Evolutionary conservation across 352 stramenopile genomes (phyloP).

Genomic region (Phytopythium aichiense): DNA sequence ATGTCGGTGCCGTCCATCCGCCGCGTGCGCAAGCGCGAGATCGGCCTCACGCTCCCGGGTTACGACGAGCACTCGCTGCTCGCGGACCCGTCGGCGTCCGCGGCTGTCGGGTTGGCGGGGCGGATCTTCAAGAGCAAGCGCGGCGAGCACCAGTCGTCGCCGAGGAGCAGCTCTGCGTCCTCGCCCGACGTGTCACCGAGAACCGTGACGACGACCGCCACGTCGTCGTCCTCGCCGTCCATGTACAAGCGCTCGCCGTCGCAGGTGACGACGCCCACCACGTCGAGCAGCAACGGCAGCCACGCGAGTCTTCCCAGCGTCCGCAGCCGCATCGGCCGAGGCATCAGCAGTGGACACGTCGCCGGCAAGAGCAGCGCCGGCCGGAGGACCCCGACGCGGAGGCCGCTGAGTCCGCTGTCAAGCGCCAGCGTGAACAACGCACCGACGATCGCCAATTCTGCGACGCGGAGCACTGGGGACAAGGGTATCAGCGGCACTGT

Average conservation of each 20-base stretch:
- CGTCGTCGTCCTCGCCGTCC: conserved; percentile 51
- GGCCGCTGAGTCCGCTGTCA: conserved; percentile 12
- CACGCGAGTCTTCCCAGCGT: conserved; percentile 21
- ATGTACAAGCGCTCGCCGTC: conserved; percentile 30
- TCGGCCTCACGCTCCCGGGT: conserved; percentile 20
- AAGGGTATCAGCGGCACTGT: conserved; percentile 4
- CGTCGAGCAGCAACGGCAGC: conserved; percentile 26
- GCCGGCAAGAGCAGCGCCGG: neutral
- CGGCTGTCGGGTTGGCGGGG: conserved; percentile 7
- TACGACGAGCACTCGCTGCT: conserved; percentile 21
- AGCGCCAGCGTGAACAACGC: conserved; percentile 22
- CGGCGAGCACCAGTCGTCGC: conserved; percentile 8
- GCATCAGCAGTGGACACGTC: conserved; percentile 18
- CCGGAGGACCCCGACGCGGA: neutral
- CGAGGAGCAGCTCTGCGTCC: conserved; percentile 8
- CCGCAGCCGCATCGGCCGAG: conserved; percentile 20
- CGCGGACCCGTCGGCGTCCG: neutral
- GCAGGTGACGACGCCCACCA: conserved; percentile 18
- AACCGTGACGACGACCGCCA: conserved; percentile 37
- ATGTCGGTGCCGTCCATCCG: conserved; percentile 7
- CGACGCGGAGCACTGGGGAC: neutral
- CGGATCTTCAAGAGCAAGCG: conserved; percentile 26
- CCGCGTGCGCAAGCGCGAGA: conserved; percentile 27
- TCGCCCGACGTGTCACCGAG: conserved; percentile 2
- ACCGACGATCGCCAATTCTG: conserved; percentile 9